phyloP scores from a whole-genome alignment of 345 rosid genomes.

The Raphanus sativus region DNA sequence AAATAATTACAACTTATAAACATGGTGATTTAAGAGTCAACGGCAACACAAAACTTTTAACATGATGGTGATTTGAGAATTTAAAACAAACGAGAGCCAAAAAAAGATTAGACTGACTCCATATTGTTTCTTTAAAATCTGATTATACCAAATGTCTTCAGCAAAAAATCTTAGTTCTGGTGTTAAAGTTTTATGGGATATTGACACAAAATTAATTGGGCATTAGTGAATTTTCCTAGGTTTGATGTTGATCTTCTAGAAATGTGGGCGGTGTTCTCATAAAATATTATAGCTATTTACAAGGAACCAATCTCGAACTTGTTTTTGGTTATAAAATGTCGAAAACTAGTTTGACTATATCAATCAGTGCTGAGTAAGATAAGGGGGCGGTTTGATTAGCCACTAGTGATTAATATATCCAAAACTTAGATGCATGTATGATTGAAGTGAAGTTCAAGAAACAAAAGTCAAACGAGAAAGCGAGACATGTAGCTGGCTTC shows the following conservation, averaged over 20 bases:
- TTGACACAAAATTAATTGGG: background rate
- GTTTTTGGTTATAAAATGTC: constrained; percentile 3
- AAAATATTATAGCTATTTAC: background rate
- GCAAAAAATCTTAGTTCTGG: background rate
- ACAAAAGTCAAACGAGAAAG: constrained; percentile 31
- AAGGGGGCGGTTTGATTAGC: constrained; percentile 8
- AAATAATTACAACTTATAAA: background rate
- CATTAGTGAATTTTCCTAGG: background rate
- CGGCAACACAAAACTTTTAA: background rate
- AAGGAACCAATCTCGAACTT: constrained; percentile 16
- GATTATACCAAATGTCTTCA: background rate
- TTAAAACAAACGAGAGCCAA: background rate
- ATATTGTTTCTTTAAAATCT: background rate
- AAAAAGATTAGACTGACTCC: background rate
- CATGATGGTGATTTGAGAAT: background rate
- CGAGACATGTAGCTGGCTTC: constrained; percentile 37
- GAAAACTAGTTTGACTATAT: background rate
- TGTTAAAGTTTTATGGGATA: background rate
- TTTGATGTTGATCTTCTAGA: background rate
- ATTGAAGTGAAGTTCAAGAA: constrained; percentile 6
- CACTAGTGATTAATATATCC: background rate
- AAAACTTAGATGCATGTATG: constrained; percentile 12
- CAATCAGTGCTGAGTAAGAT: constrained; percentile 7
- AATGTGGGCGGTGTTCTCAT: background rate
- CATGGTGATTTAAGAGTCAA: background rate